A percentile compares a stretch with the other conserved stretches of the same genome.
Evolutionary conservation across 768 basidiomycete genomes (phyloP).

Genomic region (Lactarius sp.): DNA sequence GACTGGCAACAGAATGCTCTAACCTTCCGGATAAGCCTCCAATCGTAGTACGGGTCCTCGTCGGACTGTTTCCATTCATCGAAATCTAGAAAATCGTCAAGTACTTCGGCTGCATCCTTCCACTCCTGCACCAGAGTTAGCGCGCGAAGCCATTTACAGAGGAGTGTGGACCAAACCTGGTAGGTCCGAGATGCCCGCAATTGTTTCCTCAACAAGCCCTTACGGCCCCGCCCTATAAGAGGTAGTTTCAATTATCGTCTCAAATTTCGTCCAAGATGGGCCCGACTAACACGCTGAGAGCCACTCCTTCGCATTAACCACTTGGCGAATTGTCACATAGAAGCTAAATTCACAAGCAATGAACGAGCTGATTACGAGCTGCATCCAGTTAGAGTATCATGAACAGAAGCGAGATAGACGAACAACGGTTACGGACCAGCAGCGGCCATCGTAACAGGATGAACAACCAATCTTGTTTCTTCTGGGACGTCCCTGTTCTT

Average conservation of each 20-base stretch:
- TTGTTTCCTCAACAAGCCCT: constrained; percentile 69
- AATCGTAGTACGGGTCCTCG: constrained; percentile 90
- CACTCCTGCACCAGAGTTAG: constrained; percentile 55
- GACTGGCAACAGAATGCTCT: constrained; percentile 1
- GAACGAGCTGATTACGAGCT: constrained; percentile 80
- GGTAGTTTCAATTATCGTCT: constrained; percentile 6
- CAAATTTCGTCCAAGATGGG: background rate
- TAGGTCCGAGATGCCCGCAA: constrained; percentile 73
- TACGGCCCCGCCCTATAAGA: constrained; percentile 72
- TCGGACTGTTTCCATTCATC: constrained; percentile 87
- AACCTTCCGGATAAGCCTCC: constrained; percentile 77
- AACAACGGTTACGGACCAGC: constrained; percentile 45
- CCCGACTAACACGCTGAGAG: constrained; percentile 68
- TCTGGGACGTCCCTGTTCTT: constrained; percentile 32
- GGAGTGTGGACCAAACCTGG: constrained; percentile 41
- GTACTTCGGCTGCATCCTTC: constrained; percentile 69
- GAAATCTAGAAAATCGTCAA: constrained; percentile 83
- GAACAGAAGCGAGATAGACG: background rate
- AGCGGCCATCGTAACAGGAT: constrained; percentile 83
- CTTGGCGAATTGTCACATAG: constrained; percentile 83
- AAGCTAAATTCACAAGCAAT: constrained; percentile 80
- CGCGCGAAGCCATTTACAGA: background rate
- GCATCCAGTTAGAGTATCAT: constrained; percentile 6
- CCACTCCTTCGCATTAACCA: constrained; percentile 95
- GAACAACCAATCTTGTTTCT: constrained; percentile 68